These are phyloP conservation scores for Striga hermonthica DNA, from an alignment of 305 asterid genomes.

Conservation along the genomic window DNA sequence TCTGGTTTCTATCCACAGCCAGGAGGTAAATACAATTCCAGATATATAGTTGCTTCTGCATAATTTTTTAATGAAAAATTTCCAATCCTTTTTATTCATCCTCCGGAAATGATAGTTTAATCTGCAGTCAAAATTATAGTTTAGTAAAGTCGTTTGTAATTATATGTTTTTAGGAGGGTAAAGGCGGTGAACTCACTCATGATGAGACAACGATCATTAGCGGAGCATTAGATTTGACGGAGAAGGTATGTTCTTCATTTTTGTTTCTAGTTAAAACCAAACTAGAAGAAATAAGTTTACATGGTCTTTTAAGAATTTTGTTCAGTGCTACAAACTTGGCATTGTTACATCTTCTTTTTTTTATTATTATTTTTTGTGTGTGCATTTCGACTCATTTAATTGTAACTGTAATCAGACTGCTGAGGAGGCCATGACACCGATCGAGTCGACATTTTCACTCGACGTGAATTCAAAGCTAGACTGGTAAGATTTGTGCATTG, in stretches of 20 bases:
- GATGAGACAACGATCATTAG: constrained; percentile 92
- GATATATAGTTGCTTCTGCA: no score
- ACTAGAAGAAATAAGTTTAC: no score
- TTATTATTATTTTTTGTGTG: constrained; percentile 13
- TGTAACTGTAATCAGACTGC: constrained; percentile 59
- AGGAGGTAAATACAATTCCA: constrained; percentile 56
- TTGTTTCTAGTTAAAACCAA: background rate
- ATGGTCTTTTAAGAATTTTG: no score
- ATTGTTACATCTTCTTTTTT: background rate
- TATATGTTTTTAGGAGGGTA: constrained; percentile 34
- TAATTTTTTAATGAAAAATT: no score
- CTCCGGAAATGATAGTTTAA: background rate
- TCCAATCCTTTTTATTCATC: no score
- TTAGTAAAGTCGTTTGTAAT: no score
- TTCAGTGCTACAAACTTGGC: background rate
- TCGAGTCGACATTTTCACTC: no score
- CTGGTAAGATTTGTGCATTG: constrained; percentile 46
- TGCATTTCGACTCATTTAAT: constrained; percentile 15
- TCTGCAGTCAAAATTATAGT: constrained; percentile 8
- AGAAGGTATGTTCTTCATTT: constrained; percentile 52
- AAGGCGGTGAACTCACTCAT: constrained; percentile 93
- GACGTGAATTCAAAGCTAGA: constrained; percentile 28
- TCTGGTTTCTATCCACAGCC: constrained; percentile 89
- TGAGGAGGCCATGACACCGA: background rate
- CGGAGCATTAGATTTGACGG: constrained; percentile 89